Base-by-base conservation (phyloP, 1,284 basidiomycete genomes). In the Heimioporus punctisporus region DNA sequence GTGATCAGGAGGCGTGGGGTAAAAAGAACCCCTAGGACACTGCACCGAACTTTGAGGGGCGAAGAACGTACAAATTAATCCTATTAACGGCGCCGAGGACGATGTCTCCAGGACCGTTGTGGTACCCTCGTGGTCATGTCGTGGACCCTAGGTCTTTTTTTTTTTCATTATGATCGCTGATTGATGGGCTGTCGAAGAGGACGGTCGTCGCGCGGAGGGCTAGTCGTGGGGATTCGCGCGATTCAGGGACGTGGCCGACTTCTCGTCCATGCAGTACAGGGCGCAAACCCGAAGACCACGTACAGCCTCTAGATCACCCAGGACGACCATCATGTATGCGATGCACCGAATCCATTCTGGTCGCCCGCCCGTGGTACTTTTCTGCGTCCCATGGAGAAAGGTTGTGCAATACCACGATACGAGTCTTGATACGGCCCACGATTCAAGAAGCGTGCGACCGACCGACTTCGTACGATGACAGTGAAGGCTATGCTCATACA, bases 31-130 rank as follows among this genome's bases (percentile, higher is more conserved):
- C 44, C 5, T 12, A 17, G 19, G 23, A 50, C 65, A 58, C 62
- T 55, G 66, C 64, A 63, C 48, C 45, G 48, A 64, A 30, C 40
- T 49, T 55, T 60, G 49, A 50, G 45, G 41, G 55, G 55, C 24
- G 7, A 9, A 31, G 54, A 51, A 63, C 59, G 48, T 34, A 17
- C 47, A 54, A 25, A 26, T 28, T 21, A 45, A 46, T 12, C 12
- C 9, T 34, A 34, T n/a, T 49, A 46, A 51, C 63, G 47, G 62
- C 61, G 60, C 50, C 43, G n/a, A 21, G 17, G 21, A 21, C 39
- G 17, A 42, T n/a, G 30, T 40, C 25, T 28, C 39, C 40, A 53
- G 47, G 2, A 51, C 28, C 27, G 24, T 56, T 27, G 50, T 56
- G 48, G 52, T 37, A 25, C 48, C 52, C 51, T 58, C 50, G 55